Conservation (phyloP, 371 early-diverging fungal genomes). For the Blastocladiella emersonii region DNA sequence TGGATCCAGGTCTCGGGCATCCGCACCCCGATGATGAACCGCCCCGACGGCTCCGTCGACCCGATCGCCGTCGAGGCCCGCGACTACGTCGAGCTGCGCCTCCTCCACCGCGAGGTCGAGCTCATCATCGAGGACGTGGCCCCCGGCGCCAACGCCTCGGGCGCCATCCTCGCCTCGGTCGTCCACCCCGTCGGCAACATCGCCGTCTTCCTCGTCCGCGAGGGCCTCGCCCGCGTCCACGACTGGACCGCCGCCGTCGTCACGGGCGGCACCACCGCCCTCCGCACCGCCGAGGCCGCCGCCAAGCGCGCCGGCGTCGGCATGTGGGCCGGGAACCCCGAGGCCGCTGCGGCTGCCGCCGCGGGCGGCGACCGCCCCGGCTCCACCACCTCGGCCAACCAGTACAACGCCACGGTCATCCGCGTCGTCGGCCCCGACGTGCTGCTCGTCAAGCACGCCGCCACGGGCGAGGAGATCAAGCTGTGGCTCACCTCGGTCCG, state of each 20-base stretch:
- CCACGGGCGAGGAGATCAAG: neutral
- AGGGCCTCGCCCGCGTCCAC: slow-evolving; percentile 73
- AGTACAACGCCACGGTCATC: neutral
- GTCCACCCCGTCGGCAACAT: slow-evolving; percentile 83
- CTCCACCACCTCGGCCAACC: neutral
- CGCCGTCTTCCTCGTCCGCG: slow-evolving; percentile 65
- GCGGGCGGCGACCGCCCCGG: neutral
- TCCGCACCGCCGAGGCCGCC: slow-evolving; percentile 61
- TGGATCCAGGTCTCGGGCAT: slow-evolving; percentile 73
- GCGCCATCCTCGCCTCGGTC: slow-evolving; percentile 60
- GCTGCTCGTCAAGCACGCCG: neutral
- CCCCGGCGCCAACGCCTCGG: slow-evolving; percentile 35
- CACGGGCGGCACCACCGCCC: slow-evolving; percentile 53
- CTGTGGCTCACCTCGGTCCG: neutral
- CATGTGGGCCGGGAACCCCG: slow-evolving; percentile 13
- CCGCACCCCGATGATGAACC: slow-evolving; percentile 67
- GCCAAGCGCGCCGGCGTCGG: neutral
- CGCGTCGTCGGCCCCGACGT: neutral
- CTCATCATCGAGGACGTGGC: slow-evolving; percentile 55
- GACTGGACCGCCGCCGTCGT: slow-evolving; percentile 73
- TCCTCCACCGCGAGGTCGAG: slow-evolving; percentile 79
- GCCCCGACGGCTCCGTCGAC: slow-evolving; percentile 57
- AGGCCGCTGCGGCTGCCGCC: neutral
- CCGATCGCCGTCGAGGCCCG: slow-evolving; percentile 86
- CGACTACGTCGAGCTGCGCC: slow-evolving; percentile 74